These are phyloP conservation scores for Aquilaria agallochum DNA, from an alignment of 441 rosid genomes.

Conservation along the genomic window DNA sequence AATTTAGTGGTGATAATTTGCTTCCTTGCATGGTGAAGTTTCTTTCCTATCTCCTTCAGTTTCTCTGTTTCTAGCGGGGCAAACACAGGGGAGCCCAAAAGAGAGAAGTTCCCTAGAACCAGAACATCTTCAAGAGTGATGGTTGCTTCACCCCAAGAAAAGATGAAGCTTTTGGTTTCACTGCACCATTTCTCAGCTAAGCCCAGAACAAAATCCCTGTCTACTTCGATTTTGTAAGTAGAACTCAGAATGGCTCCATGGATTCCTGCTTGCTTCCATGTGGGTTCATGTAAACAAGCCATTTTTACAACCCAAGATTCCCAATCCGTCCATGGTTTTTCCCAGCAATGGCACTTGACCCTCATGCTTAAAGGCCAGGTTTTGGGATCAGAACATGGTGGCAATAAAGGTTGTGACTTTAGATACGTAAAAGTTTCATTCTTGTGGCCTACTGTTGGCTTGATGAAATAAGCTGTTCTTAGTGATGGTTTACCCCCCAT, in stretches of 20 bases:
- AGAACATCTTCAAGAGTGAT: conserved; percentile 33
- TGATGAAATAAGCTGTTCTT: no score
- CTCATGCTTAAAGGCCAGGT: no score
- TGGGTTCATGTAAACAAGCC: conserved; percentile 15
- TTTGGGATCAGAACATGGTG: no score
- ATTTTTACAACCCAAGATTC: conserved; percentile 29
- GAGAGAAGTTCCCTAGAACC: conserved; percentile 23
- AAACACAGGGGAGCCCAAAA: conserved; percentile 25
- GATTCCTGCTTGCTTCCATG: conserved; percentile 33
- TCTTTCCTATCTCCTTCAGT: conserved; percentile 7
- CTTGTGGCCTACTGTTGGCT: no score
- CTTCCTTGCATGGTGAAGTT: conserved; percentile 4
- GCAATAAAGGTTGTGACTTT: no score
- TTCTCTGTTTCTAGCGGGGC: conserved; percentile 15
- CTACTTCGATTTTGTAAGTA: neutral
- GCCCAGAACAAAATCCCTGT: conserved; percentile 26
- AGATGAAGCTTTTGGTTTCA: conserved; percentile 31
- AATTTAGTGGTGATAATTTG: neutral
- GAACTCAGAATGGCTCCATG: conserved; percentile 30
- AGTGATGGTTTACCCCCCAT: no score
- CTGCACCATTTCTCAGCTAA: conserved; percentile 34
- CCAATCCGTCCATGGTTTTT: conserved; percentile 15
- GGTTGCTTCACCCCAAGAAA: conserved; percentile 45
- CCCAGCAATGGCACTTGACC: no score
- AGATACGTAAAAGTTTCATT: no score